These are phyloP conservation scores for Symbiodinium natans DNA, from an alignment of 73 alveolate genomes.

Conservation along the genomic window DNA sequence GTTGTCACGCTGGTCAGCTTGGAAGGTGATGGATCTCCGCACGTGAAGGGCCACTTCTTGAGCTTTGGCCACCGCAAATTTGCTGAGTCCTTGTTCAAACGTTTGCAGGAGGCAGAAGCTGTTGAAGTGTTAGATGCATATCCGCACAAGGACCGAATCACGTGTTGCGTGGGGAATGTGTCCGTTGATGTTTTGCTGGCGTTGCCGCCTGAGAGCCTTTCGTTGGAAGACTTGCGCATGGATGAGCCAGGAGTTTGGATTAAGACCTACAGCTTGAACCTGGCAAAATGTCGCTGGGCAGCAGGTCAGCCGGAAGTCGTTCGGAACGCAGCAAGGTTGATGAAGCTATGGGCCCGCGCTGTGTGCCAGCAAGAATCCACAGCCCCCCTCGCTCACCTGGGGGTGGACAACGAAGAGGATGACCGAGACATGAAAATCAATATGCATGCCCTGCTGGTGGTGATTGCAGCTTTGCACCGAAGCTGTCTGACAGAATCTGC, in stretches of 20 bases:
- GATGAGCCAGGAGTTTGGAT: conserved; percentile 21
- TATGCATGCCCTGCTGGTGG: conserved; percentile 18
- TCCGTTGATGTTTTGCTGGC: conserved; percentile 34
- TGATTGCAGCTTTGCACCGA: not conserved
- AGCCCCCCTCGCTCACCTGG: not conserved
- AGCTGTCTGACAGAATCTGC: not conserved
- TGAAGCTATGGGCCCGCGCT: conserved; percentile 35
- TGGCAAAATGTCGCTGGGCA: conserved; percentile 12
- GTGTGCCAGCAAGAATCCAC: not conserved
- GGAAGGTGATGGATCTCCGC: not conserved
- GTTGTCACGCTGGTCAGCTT: too few species aligned
- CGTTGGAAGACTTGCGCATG: not conserved
- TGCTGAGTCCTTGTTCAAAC: not conserved
- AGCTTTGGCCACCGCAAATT: not conserved
- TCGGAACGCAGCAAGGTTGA: conserved; percentile 18
- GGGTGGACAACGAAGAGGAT: not conserved
- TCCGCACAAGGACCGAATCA: not conserved
- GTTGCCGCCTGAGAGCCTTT: not conserved
- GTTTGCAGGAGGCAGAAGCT: not conserved
- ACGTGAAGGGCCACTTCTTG: not conserved
- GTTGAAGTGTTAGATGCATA: not conserved
- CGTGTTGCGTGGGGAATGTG: not conserved
- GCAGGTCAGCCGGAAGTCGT: not conserved
- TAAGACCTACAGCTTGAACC: conserved; percentile 9
- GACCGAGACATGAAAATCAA: not conserved